Conservation (phyloP, 2,329 filamentous ascomycete species). For the Capronia coronata region DNA sequence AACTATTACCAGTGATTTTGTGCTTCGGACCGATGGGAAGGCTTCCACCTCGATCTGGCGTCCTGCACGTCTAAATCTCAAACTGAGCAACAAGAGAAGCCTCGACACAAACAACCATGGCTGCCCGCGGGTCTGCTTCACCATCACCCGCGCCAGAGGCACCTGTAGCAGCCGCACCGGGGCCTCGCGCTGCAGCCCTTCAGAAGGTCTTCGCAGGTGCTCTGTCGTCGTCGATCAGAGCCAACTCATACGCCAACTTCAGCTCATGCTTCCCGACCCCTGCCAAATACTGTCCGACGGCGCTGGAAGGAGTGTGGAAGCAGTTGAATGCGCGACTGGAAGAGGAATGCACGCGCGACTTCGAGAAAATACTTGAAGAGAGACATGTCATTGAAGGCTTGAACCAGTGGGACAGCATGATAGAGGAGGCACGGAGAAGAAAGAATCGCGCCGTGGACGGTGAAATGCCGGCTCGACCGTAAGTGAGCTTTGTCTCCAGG, state of each 20-base stretch:
- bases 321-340: constrained; percentile 55
- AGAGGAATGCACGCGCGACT: constrained; percentile 52
- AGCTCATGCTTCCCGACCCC: constrained; percentile 59
- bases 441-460: constrained; percentile 37
- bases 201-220: constrained; percentile 56
- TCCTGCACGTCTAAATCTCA: too few species aligned
- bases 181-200: constrained; percentile 54
- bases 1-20: too few species aligned
- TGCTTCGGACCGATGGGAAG: too few species aligned
- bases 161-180: constrained; percentile 50
- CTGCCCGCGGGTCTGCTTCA: constrained; percentile 30
- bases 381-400: constrained; percentile 51
- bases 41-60: too few species aligned
- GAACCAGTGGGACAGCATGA: constrained; percentile 55
- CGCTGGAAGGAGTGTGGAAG: constrained; percentile 51
- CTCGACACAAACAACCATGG: constrained; percentile 9
- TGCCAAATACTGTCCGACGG: constrained; percentile 50
- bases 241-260: constrained; percentile 57
- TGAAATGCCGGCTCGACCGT: constrained; percentile 22
- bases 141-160: constrained; percentile 50
- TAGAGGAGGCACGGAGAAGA: constrained; percentile 52
- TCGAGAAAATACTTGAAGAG: constrained; percentile 54
- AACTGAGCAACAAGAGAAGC: too few species aligned
- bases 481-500: background rate
- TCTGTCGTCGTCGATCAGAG: constrained; percentile 53